Base-by-base conservation (phyloP, 352 stramenopile genomes). In the Pythium plurisporium region DNA sequence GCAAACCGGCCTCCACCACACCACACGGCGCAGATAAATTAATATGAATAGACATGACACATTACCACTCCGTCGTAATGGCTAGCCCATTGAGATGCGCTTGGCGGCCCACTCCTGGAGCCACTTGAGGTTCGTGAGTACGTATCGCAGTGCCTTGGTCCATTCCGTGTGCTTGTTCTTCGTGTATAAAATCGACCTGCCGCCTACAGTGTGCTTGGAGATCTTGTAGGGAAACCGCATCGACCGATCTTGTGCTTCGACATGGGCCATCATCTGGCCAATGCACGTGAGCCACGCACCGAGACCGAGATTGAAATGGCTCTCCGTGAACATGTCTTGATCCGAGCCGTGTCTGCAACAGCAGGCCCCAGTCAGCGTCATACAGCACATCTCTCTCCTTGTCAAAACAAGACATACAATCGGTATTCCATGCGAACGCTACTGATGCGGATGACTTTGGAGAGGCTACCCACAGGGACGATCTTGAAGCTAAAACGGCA, bases 181-280 rank as follows among this genome's bases (percentile, higher is more conserved):
- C n/a, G 90, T 49, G 29, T 79, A 94, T 10, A 91, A 60, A 27
- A 94, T 62, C 12, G 80, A 91, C 41, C 82, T 73, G 4, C 78
- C 74, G 19, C 78, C 80, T 48, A 95, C 75, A 8, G 74, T 76
- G 59, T 86, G 74, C 60, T 85, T 87, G 2, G 73, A 71, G 47
- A 95, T 69, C 53, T 94, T 94, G 67, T 93, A 94, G 23, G 86
- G 86, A 30, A 93, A 59, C 20, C 65, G 71, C 42, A 95, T 76
- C 7, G 73, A 75, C 17, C 63, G 64, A 40, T 95, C 86, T 48
- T 69, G 64, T 1, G 59, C 67, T 37, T 82, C 74, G 1, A 87
- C 78, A 34, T 76, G 72, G 11, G 66, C 60, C 27, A 89, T 70
- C 26, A 95, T 64, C 48, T 95, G 79, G 0, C 72, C 73, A 8